Base-by-base conservation (phyloP, 768 basidiomycete species). In the Calocera cornea region DNA sequence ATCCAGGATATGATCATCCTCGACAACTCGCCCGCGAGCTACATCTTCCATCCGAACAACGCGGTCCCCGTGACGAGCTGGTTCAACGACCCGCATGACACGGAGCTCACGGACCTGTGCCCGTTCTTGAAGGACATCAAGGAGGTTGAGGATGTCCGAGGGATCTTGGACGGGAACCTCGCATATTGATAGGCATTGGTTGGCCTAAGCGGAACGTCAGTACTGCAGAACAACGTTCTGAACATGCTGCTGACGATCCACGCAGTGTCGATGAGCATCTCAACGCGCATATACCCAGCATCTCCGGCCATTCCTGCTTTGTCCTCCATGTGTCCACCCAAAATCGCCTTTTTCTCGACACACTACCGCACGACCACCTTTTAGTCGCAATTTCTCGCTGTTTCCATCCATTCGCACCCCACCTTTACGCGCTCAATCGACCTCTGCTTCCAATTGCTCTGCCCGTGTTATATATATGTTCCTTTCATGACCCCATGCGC, bases 71-170 rank as follows among this genome's bases (percentile, higher is more conserved):
- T 99, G 69, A 97, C 95, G 47, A 94, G 92, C 67, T 99, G 97
- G 97, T 99, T 99, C 81, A 98, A 97, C 77, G 94, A 94, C 78
- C 95, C 95, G 11, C 95, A 97, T 73, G 95, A 98, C 75, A 95
- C 95, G 60, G 95, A 98, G 76, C 83, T 99, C 70, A 97, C 92
- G 41, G 95, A 98, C 77, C 80, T 98, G 65, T 87, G 94, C 67
- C 92, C 94, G 33, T 98, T 99, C 83, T 83, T 99, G 70, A 80
- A 90, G 38, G 97, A 99, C 77, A 82, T 99, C 38, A 83, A 80
- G 36, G 80, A 82, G 29, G 92, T 94, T 36, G 87, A 87, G 67
- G 97, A 99, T 76, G 90, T 98, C 60, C 83, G 97, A 68, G 94
- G 90, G 50, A 87, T 97, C 41, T 81, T 97, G 70, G 92, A 95